These are phyloP conservation scores for Cordyceps cateniannulata DNA, from an alignment of 2,329 filamentous ascomycete species.

Conservation along the genomic window DNA sequence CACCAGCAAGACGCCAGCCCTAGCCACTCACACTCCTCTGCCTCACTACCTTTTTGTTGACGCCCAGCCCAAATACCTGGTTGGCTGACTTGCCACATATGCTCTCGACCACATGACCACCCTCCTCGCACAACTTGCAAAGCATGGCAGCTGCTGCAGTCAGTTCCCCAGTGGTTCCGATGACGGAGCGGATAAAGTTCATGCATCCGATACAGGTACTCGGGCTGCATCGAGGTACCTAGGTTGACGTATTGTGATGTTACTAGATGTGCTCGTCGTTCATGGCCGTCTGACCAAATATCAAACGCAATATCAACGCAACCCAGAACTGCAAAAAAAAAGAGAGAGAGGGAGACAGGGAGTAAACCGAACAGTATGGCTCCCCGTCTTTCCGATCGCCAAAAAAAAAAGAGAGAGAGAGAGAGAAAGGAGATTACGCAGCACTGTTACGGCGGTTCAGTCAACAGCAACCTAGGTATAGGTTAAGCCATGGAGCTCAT, in stretches of 20 bases:
- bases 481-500: too few species aligned
- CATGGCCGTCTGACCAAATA: too few species aligned
- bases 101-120: slow-evolving; percentile 3
- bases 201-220: too few species aligned
- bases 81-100: slow-evolving; percentile 6
- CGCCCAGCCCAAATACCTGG: neutral
- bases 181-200: neutral
- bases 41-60: neutral
- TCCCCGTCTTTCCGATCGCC: too few species aligned
- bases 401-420: too few species aligned
- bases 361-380: too few species aligned
- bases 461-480: too few species aligned
- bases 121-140: neutral
- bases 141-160: neutral
- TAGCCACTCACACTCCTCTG: neutral
- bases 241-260: too few species aligned
- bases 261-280: too few species aligned
- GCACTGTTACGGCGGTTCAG: too few species aligned
- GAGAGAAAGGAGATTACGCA: too few species aligned
- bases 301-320: neutral
- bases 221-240: too few species aligned
- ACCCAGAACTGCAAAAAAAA: neutral
- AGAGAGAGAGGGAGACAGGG: neutral
- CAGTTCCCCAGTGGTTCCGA: neutral
- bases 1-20: neutral